Evolutionary conservation across 331 rosid genomes (phyloP).

Genomic region (Erythrophleum ivorense): DNA sequence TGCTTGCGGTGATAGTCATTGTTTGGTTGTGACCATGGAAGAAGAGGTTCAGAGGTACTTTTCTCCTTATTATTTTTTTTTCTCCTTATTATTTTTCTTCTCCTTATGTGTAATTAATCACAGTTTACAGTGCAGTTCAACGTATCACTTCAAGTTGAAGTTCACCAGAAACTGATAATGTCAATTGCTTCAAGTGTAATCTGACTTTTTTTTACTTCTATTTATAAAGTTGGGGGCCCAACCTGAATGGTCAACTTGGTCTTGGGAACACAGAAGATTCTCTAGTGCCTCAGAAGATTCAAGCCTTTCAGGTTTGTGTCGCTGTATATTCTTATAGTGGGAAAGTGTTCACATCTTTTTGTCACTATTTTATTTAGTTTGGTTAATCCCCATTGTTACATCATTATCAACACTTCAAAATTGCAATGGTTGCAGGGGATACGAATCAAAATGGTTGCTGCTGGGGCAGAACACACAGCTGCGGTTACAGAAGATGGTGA

Average conservation of each 20-base stretch:
- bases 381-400: no score
- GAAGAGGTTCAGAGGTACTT: conserved; percentile 86
- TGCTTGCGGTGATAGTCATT: conserved; percentile 92
- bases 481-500: conserved; percentile 87
- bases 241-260: conserved; percentile 97
- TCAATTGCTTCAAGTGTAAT: no score
- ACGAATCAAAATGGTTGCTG: conserved; percentile 91
- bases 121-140: conserved; percentile 23
- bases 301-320: conserved; percentile 89
- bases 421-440: conserved; percentile 67
- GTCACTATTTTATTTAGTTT: no score
- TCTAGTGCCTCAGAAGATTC: conserved; percentile 86
- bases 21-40: conserved; percentile 87
- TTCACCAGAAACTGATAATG: no score
- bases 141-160: neutral
- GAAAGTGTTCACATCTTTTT: no score
- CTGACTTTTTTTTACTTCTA: conserved; percentile 12
- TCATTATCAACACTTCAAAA: no score
- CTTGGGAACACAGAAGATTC: conserved; percentile 85
- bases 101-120: neutral
- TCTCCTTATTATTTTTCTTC: no score
- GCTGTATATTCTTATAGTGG: no score
- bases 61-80: neutral
- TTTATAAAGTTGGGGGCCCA: conserved; percentile 86
- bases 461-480: conserved; percentile 96